Evolutionary conservation across 768 basidiomycete species (phyloP).

Genomic region (Strobilomyces dryophilus): DNA sequence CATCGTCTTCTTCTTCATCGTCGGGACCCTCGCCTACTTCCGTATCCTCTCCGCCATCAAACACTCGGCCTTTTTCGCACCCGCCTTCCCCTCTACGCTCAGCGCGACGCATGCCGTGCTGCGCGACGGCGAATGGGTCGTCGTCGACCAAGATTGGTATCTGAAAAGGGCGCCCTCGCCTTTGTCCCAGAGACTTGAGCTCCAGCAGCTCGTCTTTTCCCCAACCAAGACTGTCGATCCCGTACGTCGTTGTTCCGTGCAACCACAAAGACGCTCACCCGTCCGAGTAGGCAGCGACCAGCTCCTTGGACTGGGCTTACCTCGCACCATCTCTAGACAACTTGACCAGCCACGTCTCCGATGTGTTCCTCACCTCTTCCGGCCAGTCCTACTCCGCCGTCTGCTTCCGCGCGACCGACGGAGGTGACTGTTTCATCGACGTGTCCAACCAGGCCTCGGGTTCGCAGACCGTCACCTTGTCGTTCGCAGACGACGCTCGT

Average conservation of each 20-base stretch:
- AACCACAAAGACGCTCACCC: conserved; percentile 1
- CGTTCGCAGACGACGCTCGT: conserved; percentile 45
- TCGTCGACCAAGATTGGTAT: conserved; percentile 54
- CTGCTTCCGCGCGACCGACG: conserved; percentile 41
- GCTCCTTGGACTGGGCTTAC: conserved; percentile 35
- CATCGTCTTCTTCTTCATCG: conserved; percentile 83
- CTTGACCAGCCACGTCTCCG: conserved; percentile 46
- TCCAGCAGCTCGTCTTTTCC: conserved; percentile 68
- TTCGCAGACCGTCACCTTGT: conserved; percentile 44
- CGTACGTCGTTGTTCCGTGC: conserved; percentile 21
- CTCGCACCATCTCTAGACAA: conserved; percentile 43
- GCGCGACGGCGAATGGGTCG: conserved; percentile 56
- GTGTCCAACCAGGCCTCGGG: conserved; percentile 33
- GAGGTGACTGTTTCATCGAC: conserved; percentile 38
- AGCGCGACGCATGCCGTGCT: conserved; percentile 55
- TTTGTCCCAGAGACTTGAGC: conserved; percentile 44
- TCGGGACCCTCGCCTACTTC: conserved; percentile 93
- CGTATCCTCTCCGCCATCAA: conserved; percentile 89
- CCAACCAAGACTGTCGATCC: conserved; percentile 33
- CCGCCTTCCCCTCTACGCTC: conserved; percentile 44
- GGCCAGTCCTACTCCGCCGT: conserved; percentile 47
- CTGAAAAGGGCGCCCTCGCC: conserved; percentile 30
- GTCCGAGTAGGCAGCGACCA: conserved; percentile 23
- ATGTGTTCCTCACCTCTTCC: conserved; percentile 36
- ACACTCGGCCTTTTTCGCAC: conserved; percentile 75